Conservation (phyloP, 305 asterid genomes). For the Fraxinus albicans region DNA sequence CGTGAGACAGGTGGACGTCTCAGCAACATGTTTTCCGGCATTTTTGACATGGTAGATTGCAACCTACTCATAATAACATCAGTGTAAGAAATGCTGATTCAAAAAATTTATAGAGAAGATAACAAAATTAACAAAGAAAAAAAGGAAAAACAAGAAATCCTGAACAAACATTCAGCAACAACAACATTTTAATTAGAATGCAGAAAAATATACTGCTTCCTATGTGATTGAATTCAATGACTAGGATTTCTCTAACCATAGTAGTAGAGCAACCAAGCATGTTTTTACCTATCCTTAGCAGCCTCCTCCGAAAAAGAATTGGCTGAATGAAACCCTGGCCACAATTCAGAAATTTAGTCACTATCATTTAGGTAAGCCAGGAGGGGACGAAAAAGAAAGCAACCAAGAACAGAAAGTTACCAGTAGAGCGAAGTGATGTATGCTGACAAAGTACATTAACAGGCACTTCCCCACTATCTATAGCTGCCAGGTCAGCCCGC, state of each 20-base stretch:
- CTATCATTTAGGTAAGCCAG: background rate
- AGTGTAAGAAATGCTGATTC: conserved; percentile 11
- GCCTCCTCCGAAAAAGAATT: conserved; percentile 50
- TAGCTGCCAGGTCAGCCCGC: conserved; percentile 35
- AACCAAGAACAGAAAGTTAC: conserved; percentile 28
- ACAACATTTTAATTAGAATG: background rate
- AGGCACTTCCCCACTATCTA: conserved; percentile 42
- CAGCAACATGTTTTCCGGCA: conserved; percentile 69
- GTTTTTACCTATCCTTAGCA: conserved; percentile 58
- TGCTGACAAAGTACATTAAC: conserved; percentile 54
- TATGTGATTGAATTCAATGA: conserved; percentile 1
- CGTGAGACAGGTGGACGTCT: conserved; percentile 78
- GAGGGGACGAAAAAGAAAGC: background rate
- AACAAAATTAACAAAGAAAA: background rate
- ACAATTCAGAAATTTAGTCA: conserved; percentile 22
- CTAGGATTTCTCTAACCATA: background rate
- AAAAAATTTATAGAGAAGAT: background rate
- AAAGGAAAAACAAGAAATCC: background rate
- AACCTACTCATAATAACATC: conserved; percentile 38
- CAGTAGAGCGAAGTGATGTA: conserved; percentile 51
- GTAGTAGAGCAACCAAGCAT: conserved; percentile 7
- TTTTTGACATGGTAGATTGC: conserved; percentile 41
- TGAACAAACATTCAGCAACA: background rate
- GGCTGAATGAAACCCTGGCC: conserved; percentile 46
- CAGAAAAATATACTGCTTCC: background rate